Evolutionary conservation across 2,329 filamentous ascomycete species (phyloP).

Genomic region (Alternaria sp.): DNA sequence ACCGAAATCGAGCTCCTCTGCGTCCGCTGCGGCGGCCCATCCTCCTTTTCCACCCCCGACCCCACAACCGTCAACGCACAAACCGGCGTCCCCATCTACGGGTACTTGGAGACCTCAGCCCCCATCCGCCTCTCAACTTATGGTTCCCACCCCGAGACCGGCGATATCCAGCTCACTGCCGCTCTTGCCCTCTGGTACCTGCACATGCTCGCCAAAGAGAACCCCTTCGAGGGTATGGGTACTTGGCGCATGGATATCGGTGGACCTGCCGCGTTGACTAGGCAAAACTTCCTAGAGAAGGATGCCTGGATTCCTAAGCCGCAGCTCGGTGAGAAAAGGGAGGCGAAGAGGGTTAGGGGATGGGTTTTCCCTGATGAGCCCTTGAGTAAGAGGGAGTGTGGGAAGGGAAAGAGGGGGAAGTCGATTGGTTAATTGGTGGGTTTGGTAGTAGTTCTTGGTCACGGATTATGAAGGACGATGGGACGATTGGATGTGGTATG

Average conservation of each 20-base stretch:
- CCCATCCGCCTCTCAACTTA: conserved; percentile 63
- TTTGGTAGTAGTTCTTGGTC: not conserved
- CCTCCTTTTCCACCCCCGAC: conserved; percentile 40
- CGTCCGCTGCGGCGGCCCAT: conserved; percentile 75
- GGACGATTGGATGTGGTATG: conserved; percentile 2
- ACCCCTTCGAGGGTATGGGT: conserved; percentile 66
- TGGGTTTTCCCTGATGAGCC: conserved; percentile 81
- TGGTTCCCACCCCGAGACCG: conserved; percentile 45
- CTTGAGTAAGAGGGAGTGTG: conserved; percentile 72
- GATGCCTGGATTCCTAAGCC: conserved; percentile 79
- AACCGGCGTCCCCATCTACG: conserved; percentile 76
- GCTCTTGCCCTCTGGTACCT: conserved; percentile 79
- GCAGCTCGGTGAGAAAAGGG: conserved; percentile 76
- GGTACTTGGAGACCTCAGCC: conserved; percentile 78
- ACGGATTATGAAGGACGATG: not conserved
- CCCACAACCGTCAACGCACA: conserved; percentile 54
- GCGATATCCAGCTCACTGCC: conserved; percentile 68
- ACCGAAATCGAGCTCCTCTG: conserved; percentile 95
- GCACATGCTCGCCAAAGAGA: conserved; percentile 73
- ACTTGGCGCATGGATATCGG: conserved; percentile 76
- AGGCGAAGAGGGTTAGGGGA: conserved; percentile 75
- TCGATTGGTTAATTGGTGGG: conserved; percentile 22
- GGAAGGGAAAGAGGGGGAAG: conserved; percentile 46
- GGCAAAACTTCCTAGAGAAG: conserved; percentile 72
- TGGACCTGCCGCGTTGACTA: conserved; percentile 74